Conservation (phyloP, 2,329 filamentous ascomycete species). For the Helotiales sp. region DNA sequence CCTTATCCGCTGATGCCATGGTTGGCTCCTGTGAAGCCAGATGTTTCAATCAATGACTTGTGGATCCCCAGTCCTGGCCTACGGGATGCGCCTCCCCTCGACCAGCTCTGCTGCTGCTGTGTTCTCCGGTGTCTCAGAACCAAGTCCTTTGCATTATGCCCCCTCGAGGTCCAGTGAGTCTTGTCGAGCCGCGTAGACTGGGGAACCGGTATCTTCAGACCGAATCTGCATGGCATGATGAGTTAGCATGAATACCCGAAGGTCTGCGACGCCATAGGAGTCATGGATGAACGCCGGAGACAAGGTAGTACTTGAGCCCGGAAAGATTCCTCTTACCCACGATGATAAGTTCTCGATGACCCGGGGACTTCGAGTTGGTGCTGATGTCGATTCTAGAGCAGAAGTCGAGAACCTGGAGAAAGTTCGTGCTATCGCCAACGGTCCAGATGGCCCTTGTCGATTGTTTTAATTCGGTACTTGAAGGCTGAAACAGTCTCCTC, state of each 20-base stretch:
- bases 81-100: constrained; percentile 26
- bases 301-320: constrained; percentile 3
- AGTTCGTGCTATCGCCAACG: constrained; percentile 25
- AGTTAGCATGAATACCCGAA: constrained; percentile 28
- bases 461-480: constrained; percentile 12
- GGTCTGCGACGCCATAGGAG: constrained; percentile 25
- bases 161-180: constrained; percentile 18
- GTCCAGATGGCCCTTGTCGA: constrained; percentile 14
- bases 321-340: constrained; percentile 16
- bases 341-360: constrained; percentile 11
- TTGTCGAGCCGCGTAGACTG: constrained; percentile 5
- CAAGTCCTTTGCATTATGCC: constrained; percentile 30
- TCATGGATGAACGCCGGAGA: constrained; percentile 2
- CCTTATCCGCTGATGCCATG: constrained; percentile 71
- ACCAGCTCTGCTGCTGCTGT: constrained; percentile 22
- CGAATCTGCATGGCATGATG: constrained; percentile 18
- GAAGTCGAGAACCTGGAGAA: constrained; percentile 12
- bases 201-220: constrained; percentile 10
- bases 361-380: background rate
- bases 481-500: constrained; percentile 26
- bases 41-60: constrained; percentile 21
- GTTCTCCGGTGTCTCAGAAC: constrained; percentile 31
- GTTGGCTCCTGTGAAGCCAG: constrained; percentile 11
- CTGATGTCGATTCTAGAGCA: constrained; percentile 1
- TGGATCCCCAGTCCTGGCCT: constrained; percentile 16